Conservation (phyloP, 176 grass and related monocot species). For the Cenchrus fungigraminus region DNA sequence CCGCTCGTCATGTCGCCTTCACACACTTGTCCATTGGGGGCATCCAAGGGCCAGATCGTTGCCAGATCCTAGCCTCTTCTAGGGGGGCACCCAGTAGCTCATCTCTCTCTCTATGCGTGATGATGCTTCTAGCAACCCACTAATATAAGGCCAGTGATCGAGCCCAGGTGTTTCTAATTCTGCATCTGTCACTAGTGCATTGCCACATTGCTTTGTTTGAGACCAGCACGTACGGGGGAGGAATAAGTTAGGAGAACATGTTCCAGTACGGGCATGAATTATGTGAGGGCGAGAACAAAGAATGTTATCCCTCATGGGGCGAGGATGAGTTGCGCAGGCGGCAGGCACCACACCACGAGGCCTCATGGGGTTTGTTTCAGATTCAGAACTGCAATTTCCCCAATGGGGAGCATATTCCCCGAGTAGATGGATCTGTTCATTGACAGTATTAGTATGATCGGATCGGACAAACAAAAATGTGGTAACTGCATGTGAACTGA, state of each 20-base stretch:
- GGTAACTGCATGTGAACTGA: background rate
- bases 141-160: background rate
- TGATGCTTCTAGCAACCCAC: background rate
- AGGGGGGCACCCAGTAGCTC: conserved; percentile 6
- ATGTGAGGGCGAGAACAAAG: background rate
- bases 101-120: background rate
- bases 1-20: background rate
- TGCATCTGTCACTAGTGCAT: background rate
- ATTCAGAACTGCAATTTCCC: background rate
- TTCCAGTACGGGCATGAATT: background rate
- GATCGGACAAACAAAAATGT: background rate
- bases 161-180: background rate
- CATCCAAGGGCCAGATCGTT: conserved; percentile 24
- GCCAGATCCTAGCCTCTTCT: background rate
- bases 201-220: background rate
- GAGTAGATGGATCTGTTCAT: conserved; percentile 2
- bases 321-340: background rate
- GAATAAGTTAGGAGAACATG: background rate
- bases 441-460: background rate
- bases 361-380: background rate
- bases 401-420: background rate
- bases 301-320: conserved; percentile 21
- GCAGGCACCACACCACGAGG: background rate
- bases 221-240: background rate
- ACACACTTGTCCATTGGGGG: conserved; percentile 38